Conservation (phyloP, 2,329 filamentous ascomycete genomes). For the Hypocrella siamensis region DNA sequence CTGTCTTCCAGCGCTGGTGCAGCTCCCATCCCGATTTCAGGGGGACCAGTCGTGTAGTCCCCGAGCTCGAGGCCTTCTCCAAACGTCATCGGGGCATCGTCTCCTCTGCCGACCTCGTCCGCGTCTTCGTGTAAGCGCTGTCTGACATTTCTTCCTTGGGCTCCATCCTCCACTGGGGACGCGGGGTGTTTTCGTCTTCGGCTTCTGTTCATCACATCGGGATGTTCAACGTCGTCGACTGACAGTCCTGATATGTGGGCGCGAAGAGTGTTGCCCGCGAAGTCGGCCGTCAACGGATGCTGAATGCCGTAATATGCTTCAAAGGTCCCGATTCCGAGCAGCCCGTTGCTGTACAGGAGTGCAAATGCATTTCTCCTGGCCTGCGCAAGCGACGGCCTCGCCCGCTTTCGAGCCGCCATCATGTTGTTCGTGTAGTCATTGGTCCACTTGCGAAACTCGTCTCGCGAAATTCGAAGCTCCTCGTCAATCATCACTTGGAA, state of each 20-base stretch:
- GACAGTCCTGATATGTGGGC: conserved; percentile 13
- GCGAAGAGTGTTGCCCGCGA: conserved; percentile 29
- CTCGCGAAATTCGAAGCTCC: conserved; percentile 17
- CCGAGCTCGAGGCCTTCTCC: conserved; percentile 9
- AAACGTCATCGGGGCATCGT: no score
- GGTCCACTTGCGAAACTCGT: conserved; percentile 24
- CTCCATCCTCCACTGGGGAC: conserved; percentile 20
- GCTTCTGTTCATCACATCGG: conserved; percentile 7
- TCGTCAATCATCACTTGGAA: conserved; percentile 14
- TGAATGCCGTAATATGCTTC: conserved; percentile 11
- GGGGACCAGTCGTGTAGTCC: conserved; percentile 22
- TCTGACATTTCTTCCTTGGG: conserved; percentile 21
- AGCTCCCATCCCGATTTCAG: conserved; percentile 58
- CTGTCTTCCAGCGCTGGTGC: conserved; percentile 52
- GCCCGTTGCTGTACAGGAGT: conserved; percentile 17
- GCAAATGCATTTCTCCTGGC: conserved; percentile 21
- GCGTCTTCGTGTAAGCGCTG: conserved; percentile 14
- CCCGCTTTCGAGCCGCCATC: conserved; percentile 17
- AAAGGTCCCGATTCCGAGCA: conserved; percentile 15
- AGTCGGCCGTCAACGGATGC: conserved; percentile 26
- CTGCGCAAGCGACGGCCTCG: conserved; percentile 14
- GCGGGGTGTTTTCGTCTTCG: conserved; percentile 26
- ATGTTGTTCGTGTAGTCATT: conserved; percentile 38
- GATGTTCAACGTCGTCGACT: conserved; percentile 7
- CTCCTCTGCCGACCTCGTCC: conserved; percentile 12